phyloP scores from a whole-genome alignment of 768 basidiomycete species.

The Podaxis mareebaensis region DNA sequence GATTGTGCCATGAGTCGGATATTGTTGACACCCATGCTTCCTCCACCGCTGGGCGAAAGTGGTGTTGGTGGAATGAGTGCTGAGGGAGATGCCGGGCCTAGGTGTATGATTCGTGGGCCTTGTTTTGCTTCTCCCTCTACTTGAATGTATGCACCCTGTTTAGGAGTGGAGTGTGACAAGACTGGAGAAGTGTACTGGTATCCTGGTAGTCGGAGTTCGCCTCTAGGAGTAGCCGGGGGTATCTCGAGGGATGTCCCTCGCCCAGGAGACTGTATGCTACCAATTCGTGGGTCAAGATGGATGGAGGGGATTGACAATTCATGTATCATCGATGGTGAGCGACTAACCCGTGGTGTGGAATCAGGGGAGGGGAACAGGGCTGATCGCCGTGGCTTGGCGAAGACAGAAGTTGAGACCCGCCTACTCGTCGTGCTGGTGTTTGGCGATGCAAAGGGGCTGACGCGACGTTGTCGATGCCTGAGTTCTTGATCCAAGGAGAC shows the following conservation, averaged over 20 bases:
- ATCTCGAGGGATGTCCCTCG: conserved; percentile 8
- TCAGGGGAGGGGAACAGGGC: conserved; percentile 43
- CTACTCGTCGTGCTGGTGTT: conserved; percentile 33
- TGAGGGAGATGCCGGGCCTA: conserved; percentile 51
- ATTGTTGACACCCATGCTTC: conserved; percentile 12
- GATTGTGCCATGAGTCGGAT: conserved; percentile 31
- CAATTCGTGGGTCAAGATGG: conserved; percentile 35
- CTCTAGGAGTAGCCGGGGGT: conserved; percentile 9
- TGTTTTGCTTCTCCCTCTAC: neutral
- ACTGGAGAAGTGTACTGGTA: conserved; percentile 33
- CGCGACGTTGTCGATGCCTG: conserved; percentile 26
- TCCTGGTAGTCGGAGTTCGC: conserved; percentile 21
- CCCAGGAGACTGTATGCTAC: neutral
- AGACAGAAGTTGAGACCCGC: conserved; percentile 51
- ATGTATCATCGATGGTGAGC: conserved; percentile 31
- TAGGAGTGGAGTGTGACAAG: conserved; percentile 23
- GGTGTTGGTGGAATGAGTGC: conserved; percentile 34
- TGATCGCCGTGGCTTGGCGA: conserved; percentile 57
- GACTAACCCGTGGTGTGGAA: conserved; percentile 41
- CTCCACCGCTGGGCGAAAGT: conserved; percentile 25
- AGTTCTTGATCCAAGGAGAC: conserved; percentile 54
- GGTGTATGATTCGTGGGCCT: conserved; percentile 54
- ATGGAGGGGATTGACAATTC: conserved; percentile 24
- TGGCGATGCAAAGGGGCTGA: conserved; percentile 22
- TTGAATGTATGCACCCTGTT: conserved; percentile 22